phyloP scores from a whole-genome alignment of 2,329 filamentous ascomycete species.

The Colletotrichum shisoi region DNA sequence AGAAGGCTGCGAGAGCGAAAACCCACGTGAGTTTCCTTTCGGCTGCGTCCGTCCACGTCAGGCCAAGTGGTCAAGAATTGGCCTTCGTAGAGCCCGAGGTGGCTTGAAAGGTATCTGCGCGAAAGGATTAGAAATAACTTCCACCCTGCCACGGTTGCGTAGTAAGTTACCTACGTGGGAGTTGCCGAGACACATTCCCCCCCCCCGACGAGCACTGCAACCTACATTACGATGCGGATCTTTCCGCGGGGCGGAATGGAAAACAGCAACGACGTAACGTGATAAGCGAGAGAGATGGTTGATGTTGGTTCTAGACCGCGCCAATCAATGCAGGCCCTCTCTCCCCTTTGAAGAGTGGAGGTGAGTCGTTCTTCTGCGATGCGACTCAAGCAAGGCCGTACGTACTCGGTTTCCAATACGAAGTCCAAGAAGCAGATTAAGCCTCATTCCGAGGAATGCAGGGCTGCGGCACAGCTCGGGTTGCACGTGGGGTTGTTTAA shows the following conservation, averaged over 20 bases:
- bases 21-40: not conserved
- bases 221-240: not conserved
- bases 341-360: too few relatives aligned
- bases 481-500: not conserved
- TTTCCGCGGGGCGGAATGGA: not conserved
- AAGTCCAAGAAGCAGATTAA: not conserved
- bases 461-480: not conserved
- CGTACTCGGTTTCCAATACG: not conserved
- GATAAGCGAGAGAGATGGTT: too few relatives aligned
- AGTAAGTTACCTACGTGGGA: not conserved
- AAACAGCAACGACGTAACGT: not conserved
- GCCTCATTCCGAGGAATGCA: not conserved
- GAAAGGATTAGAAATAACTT: too few relatives aligned
- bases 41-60: conserved; percentile 1
- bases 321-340: not conserved
- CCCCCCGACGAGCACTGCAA: not conserved
- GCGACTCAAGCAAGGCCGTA: not conserved
- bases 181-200: conserved; percentile 9
- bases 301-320: not conserved
- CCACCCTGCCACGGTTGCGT: not conserved
- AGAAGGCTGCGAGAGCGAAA: not conserved
- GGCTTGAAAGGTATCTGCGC: not conserved
- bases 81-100: not conserved
- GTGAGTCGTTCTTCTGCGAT: not conserved
- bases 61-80: conserved; percentile 5